Evolutionary conservation across 2,329 filamentous ascomycete species (phyloP).

Genomic region (Diplodia corticola): DNA sequence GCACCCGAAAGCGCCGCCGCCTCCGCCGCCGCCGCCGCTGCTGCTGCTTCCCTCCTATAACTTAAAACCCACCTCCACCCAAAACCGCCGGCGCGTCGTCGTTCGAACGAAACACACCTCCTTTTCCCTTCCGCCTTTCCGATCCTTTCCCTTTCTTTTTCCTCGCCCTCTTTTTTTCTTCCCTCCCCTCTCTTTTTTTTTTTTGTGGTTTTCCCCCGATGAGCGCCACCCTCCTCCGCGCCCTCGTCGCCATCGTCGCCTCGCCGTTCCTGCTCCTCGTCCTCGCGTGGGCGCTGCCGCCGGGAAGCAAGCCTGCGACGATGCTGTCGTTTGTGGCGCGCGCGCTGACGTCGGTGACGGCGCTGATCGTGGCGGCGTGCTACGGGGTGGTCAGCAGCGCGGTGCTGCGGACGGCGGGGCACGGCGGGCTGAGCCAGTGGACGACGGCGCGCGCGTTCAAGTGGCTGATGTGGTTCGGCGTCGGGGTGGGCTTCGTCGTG

Average conservation of each 20-base stretch:
- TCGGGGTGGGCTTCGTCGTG: conserved; percentile 75
- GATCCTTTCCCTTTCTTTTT: not conserved
- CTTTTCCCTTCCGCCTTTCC: not conserved
- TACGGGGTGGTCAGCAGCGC: conserved; percentile 78
- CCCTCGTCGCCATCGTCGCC: conserved; percentile 13
- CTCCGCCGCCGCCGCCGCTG: too few species aligned
- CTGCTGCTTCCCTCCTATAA: too few species aligned
- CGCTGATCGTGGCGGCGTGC: conserved; percentile 51
- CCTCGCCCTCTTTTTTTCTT: not conserved
- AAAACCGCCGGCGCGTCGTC: not conserved
- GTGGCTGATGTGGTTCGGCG: conserved; percentile 70
- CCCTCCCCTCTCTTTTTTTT: not conserved
- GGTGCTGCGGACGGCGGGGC: conserved; percentile 67
- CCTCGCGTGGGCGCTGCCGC: not conserved
- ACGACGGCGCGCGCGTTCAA: conserved; percentile 77
- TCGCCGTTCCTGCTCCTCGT: conserved; percentile 17
- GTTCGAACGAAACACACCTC: not conserved
- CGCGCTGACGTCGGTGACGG: conserved; percentile 46
- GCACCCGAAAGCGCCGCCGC: not conserved
- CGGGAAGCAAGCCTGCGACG: not conserved
- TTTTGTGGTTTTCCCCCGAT: not conserved
- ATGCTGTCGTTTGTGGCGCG: conserved; percentile 64
- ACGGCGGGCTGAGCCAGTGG: conserved; percentile 82
- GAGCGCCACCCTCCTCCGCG: conserved; percentile 10
- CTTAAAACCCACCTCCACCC: not conserved